These are phyloP conservation scores for Eustoma russellianum DNA, from an alignment of 257 asterid genomes.

Conservation along the genomic window DNA sequence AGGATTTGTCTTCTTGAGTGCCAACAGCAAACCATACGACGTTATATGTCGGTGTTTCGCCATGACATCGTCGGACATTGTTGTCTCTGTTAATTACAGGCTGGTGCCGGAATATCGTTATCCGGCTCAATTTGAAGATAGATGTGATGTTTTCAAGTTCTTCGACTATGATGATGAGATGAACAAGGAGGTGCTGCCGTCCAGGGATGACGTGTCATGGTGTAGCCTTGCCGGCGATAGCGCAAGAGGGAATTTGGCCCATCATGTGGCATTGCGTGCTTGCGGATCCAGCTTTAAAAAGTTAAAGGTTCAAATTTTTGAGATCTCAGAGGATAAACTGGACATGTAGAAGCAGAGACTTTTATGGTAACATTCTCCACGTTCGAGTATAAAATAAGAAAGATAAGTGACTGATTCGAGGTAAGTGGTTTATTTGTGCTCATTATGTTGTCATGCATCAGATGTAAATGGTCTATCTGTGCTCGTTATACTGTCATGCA, in stretches of 20 bases:
- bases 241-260: constrained; percentile 73
- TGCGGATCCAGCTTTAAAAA: constrained; percentile 14
- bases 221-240: constrained; percentile 79
- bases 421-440: too few relatives aligned
- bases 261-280: constrained; percentile 54
- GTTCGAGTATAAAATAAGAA: too few relatives aligned
- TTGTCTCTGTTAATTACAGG: constrained; percentile 67
- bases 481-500: too few relatives aligned
- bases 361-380: too few relatives aligned
- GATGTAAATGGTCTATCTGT: too few relatives aligned
- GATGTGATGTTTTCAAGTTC: constrained; percentile 49
- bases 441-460: too few relatives aligned
- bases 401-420: too few relatives aligned
- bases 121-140: too few relatives aligned
- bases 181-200: constrained; percentile 32
- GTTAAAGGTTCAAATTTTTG: too few relatives aligned
- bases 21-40: constrained; percentile 48
- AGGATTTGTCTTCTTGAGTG: constrained; percentile 49
- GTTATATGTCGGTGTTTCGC: constrained; percentile 67
- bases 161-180: constrained; percentile 35
- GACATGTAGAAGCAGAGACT: too few relatives aligned
- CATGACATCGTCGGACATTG: constrained; percentile 34
- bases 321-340: too few relatives aligned
- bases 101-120: too few relatives aligned
- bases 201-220: constrained; percentile 43